phyloP scores from a whole-genome alignment of 2,329 filamentous ascomycete genomes.

The Colletotrichum plurivorum region DNA sequence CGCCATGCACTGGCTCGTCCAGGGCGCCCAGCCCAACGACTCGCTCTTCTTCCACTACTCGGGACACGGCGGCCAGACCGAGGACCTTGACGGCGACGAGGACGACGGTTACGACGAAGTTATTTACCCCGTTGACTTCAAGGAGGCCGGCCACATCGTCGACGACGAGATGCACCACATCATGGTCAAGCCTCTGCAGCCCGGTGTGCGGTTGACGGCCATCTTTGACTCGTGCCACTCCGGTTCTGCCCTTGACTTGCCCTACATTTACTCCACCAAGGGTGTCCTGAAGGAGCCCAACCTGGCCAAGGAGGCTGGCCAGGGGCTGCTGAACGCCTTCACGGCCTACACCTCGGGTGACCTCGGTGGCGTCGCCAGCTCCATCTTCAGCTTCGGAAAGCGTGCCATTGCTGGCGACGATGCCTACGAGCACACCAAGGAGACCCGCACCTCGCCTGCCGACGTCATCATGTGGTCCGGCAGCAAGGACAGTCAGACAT shows the following conservation, averaged over 20 bases:
- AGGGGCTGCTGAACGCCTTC: conserved; percentile 80
- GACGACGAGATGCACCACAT: conserved; percentile 85
- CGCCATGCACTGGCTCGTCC: conserved; percentile 83
- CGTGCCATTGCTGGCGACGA: conserved; percentile 81
- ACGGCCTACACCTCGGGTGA: conserved; percentile 88
- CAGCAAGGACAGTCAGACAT: conserved; percentile 95
- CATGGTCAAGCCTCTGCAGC: conserved; percentile 81
- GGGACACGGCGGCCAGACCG: conserved; percentile 82
- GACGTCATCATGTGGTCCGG: conserved; percentile 99
- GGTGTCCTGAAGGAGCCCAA: conserved; percentile 87
- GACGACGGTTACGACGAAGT: conserved; percentile 84
- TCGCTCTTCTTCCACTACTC: conserved; percentile 85
- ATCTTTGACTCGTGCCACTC: conserved; percentile 89
- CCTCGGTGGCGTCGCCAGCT: conserved; percentile 83
- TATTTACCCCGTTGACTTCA: conserved; percentile 83
- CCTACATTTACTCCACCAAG: conserved; percentile 86
- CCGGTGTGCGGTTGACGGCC: conserved; percentile 87
- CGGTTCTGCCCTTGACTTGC: conserved; percentile 81
- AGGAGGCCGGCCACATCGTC: conserved; percentile 78
- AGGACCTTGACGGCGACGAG: conserved; percentile 81
- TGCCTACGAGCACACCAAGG: conserved; percentile 82
- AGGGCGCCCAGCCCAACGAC: conserved; percentile 79
- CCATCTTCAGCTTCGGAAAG: conserved; percentile 89
- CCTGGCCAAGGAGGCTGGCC: conserved; percentile 83
- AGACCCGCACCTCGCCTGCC: conserved; percentile 93